Percentiles rank a stretch among this genome's conserved stretches.
Evolutionary conservation across 768 basidiomycete species (phyloP).

Genomic region (Boletus rubroflammeus): DNA sequence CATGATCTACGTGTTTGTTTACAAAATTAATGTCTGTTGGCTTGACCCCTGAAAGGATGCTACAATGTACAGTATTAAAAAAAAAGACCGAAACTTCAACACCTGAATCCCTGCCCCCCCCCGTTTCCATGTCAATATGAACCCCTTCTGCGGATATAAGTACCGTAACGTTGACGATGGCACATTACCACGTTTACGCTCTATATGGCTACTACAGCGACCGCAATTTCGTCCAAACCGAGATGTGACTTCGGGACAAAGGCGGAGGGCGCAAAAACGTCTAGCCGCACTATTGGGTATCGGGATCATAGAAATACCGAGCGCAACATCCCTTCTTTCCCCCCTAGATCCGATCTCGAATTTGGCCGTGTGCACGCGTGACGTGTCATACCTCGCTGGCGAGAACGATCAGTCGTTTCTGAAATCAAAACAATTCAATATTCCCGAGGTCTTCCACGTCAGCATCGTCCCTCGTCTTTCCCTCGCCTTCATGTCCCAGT

Average conservation of each 20-base stretch:
- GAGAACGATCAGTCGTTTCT: neutral
- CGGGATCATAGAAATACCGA: neutral
- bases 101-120: neutral
- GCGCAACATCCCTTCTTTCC: neutral
- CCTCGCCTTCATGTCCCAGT: neutral
- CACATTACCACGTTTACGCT: neutral
- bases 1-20: neutral
- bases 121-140: neutral
- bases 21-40: neutral
- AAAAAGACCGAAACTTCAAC: neutral
- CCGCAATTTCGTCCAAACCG: neutral
- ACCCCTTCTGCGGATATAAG: neutral
- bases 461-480: neutral
- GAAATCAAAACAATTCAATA: neutral
- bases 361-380: neutral
- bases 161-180: neutral
- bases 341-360: neutral
- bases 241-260: neutral
- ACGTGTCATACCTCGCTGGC: neutral
- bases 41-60: neutral
- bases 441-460: constrained; percentile 4
- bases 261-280: neutral
- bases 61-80: neutral
- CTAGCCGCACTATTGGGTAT: neutral
- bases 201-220: neutral